Base-by-base conservation (phyloP, 192 early-diverging fungal genomes). In the Umbelopsis sp. region DNA sequence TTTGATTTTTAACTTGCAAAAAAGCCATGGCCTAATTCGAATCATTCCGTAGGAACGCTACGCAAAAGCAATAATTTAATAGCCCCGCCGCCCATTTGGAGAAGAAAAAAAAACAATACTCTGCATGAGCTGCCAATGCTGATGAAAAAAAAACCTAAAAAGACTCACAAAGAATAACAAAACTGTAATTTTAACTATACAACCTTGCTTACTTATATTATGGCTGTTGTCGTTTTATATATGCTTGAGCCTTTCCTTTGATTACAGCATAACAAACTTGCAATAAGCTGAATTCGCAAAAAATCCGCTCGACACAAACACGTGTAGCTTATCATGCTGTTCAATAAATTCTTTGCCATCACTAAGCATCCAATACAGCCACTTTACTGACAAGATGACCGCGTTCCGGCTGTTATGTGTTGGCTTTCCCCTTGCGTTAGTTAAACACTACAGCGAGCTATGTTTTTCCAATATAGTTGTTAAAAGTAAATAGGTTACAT, bases 81-180 rank as follows among this genome's bases (percentile, higher is more conserved):
- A 49, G 15, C 20, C 48, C 1, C 27, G 27, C 27, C 48, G 18
- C 48, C 25, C 7, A 61, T 35, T 35, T 18, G 33, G 33, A 61
- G 18, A 16, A 35, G 30, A 61, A 61, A 61, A 35, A 16, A 35
- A 61, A 61, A 61, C 30, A 25, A 61, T 35, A 35, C n/a, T n/a
- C 55, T 61, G 55, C 55, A 61, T 61, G 27, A 33, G 55, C 27
- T 61, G 12, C 33, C n/a, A 37, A 18, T 61, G 55, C 30, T 52
- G 25, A 30, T 30, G 27, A 30, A 30, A 20, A 52, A 52, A 52
- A 41, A 41, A 41, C 37, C 37, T 10, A 41, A 41, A 41, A 41
- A 41, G 37, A 41, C 6, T 41, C 37, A 41, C 37, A 41, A 41
- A 41, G 10, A 9, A 41, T 41, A 41, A 41, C 37, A 41, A 41